Evolutionary conservation across 2,329 filamentous ascomycete genomes (phyloP), one percentile per base, ranked within the genome.

Genomic region (Exserohilum turcica): DNA sequence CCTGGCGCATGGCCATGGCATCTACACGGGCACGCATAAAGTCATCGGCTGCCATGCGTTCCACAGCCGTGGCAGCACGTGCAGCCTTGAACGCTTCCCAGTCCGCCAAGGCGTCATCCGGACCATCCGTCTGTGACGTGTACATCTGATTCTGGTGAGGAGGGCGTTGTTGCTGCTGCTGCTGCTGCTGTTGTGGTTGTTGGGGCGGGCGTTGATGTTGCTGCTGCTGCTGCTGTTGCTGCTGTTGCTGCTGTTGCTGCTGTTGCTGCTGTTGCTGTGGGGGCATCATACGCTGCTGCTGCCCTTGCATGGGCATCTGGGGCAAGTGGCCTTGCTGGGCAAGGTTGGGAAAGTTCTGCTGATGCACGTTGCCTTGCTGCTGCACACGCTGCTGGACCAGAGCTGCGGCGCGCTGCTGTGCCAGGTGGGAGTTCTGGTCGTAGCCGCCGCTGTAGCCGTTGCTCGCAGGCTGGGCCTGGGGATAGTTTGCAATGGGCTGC

Each of bases 61-160:
- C 58, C 36, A 74, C 67, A 10, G 83, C 79, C 6, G 84, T 85
- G 3, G 80, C 78, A 52, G 80, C 79, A 37, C 82, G 79, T 57
- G 82, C 80, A 65, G 87, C 79, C 37, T 91, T 76, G 35, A 90
- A 77, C 7, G 82, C 84, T 28, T 76, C 73, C 74, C 79, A 81
- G 48, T 84, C 79, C 5, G 84, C 83, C 36, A 84, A 74, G 3
- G 82, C 81, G 51, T 81, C 81, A 57, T 86, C 88, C 28, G 89
- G 78, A 44, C 92, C 93, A 69, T 97, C 93, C 12, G 88, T 88
- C 73, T 97, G 90, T 19, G 86, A 76, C 42, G 79, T 78, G 45
- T 75, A 73, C 28, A 73, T 56, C 10, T 71, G 65, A 29, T 46
- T 58, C 39, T 60, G 59, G 31, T 68, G 70, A 5, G 68, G 68